Base-by-base conservation (phyloP, 1,284 basidiomycete genomes). In the Ganoderma lucidum region DNA sequence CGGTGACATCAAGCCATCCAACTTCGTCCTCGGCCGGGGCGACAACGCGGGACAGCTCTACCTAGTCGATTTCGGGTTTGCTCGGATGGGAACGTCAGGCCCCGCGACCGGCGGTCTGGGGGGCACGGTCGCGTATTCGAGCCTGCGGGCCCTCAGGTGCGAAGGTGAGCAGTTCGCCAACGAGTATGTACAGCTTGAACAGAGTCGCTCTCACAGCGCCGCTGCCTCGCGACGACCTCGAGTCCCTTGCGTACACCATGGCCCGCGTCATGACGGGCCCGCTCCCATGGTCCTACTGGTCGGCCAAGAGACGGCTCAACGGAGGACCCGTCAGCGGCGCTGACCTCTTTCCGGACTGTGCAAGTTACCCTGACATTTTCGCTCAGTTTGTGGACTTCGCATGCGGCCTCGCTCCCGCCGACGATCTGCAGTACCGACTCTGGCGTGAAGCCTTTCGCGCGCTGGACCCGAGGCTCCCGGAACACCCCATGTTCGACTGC, bases 1-100 rank as follows among this genome's bases (percentile, higher is more conserved):
- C 51, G 23, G 51, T n/a, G 51, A 30, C 51, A 53, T 53, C 51
- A 53, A 53, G 51, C 51, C 51, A 15, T 53, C 51, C 12, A 53
- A 53, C 30, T 30, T 53, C 51, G 12, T 30, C 28, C 51, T 53
- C 28, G 51, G 51, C 23, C 51, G 51, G 12, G 51, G 28, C 28
- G 28, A 28, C 23, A 30, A 53, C 28, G 30, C 10, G 12, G 23
- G 28, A 10, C 51, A 4, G 51, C 28, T 53, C 30, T 53, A 30
- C 14, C 51, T 53, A 3, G 30, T 30, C 28, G 51, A 53, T 14
- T 53, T 53, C 30, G 51, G 51, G 28, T 30, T 53, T 8, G 28
- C 23, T 30, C 12, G 12, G 45, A n/a, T 1, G n/a, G 9, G 28
- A 28, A 53, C 51, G 12, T 30, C 12, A n/a, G 30, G 12, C 10